Evolutionary conservation across 192 early-diverging fungal species (phyloP).

Genomic region (Mortierella antarctica): DNA sequence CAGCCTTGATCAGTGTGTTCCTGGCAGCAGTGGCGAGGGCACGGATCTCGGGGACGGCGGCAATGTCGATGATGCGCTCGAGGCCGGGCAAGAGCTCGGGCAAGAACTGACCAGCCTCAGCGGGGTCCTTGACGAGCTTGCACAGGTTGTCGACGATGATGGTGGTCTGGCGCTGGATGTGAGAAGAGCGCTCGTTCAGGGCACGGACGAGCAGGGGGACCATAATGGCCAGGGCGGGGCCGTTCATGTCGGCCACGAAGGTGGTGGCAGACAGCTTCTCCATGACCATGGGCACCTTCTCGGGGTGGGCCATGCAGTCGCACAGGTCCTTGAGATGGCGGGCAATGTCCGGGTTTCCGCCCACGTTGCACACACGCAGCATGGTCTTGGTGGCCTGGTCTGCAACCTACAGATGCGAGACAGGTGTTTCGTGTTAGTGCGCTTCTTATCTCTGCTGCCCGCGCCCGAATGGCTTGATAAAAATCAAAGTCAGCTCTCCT

Average conservation of each 20-base stretch:
- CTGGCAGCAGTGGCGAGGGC: slow-evolving; percentile 72
- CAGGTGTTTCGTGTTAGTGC: slow-evolving; percentile 15
- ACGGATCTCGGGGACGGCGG: slow-evolving; percentile 83
- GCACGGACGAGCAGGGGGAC: slow-evolving; percentile 78
- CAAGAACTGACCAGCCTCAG: slow-evolving; percentile 84
- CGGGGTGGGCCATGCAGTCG: slow-evolving; percentile 78
- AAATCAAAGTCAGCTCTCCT: slow-evolving; percentile 40
- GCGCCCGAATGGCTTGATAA: not conserved
- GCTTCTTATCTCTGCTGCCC: not conserved
- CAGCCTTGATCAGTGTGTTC: slow-evolving; percentile 75
- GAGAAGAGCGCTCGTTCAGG: slow-evolving; percentile 71
- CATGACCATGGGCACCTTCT: slow-evolving; percentile 81
- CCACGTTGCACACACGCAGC: slow-evolving; percentile 72
- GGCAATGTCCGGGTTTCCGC: slow-evolving; percentile 85
- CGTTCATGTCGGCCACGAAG: slow-evolving; percentile 81
- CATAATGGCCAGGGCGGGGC: slow-evolving; percentile 85
- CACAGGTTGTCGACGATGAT: slow-evolving; percentile 92
- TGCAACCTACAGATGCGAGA: slow-evolving; percentile 20
- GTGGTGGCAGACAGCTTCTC: slow-evolving; percentile 84
- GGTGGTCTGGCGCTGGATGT: slow-evolving; percentile 78
- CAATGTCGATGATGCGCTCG: slow-evolving; percentile 79
- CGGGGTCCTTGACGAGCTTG: slow-evolving; percentile 85
- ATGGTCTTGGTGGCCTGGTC: slow-evolving; percentile 73
- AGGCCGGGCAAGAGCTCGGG: slow-evolving; percentile 81
- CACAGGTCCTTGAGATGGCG: slow-evolving; percentile 80